Evolutionary conservation across 208 protist species (phyloP), one percentile per base, ranked within the genome.

Genomic region (Phytomonas sp.): DNA sequence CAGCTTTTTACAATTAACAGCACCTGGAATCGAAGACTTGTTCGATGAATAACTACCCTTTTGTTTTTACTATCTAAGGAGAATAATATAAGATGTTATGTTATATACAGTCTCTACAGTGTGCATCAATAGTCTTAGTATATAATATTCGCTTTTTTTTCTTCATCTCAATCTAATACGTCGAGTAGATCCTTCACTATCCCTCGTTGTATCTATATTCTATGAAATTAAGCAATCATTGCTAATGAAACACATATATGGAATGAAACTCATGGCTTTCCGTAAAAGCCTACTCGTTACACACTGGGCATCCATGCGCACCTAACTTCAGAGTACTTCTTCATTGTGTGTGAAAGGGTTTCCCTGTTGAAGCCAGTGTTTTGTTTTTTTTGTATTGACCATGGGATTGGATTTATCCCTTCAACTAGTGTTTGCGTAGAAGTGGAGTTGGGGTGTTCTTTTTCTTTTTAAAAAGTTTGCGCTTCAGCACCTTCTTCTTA

Each of bases 401-500:
- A 26, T 23, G 6, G 10, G 8, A 26, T 56, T 56, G 4, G 19
- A 56, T 6, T 56, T 26, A 23, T 8, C 26, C 19, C 26, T 23
- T 7, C 45, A 10, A 56, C 45, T 11, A 56, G 10, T 11, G 5
- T 19, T 56, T 56, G 45, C 16, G 45, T 49, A 16, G 11, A 11
- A 16, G 40, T 56, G 19, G 45, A 56, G 19, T 0, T 6, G 45
- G 19, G 45, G 45, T 23, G 45, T 19, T 4, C 5, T 52, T 36
- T 31, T 69, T 74, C 56, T 69, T 74, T 66, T 74, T 74, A 23
- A 74, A 14, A 29, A 74, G 16, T 31, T 52, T 70, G 36, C 62
- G 69, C 33, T 75, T 75, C n/a, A 70, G 69, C 23, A 70, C 67
- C 61, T 66, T 71, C 12, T 72, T 72, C 68, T 65, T 56, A 26